Evolutionary conservation across 371 early-diverging fungal species (phyloP).

Genomic region (Rhizopus sp.): DNA sequence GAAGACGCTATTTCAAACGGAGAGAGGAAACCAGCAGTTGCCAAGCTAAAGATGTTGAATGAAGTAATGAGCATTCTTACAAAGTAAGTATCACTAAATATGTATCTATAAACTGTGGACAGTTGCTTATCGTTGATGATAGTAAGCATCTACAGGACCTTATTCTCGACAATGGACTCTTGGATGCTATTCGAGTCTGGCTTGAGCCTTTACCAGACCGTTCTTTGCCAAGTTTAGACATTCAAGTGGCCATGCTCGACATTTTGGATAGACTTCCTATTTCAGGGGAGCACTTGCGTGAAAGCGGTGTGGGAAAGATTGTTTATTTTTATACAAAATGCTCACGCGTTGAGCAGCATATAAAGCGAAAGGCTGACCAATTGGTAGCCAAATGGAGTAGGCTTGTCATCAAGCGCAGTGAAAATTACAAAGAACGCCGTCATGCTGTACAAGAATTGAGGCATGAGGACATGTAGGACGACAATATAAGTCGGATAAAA

Average conservation of each 20-base stretch:
- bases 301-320: slow-evolving; percentile 91
- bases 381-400: slow-evolving; percentile 89
- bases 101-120: background rate
- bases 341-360: slow-evolving; percentile 73
- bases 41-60: slow-evolving; percentile 83
- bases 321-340: slow-evolving; percentile 94
- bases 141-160: slow-evolving; percentile 66
- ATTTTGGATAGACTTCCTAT: slow-evolving; percentile 80
- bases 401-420: slow-evolving; percentile 79
- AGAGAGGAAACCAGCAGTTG: slow-evolving; percentile 74
- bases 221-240: slow-evolving; percentile 90
- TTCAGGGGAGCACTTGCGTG: slow-evolving; percentile 84
- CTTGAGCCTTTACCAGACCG: slow-evolving; percentile 96
- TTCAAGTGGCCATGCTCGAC: slow-evolving; percentile 85
- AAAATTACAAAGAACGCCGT: slow-evolving; percentile 73
- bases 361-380: slow-evolving; percentile 80
- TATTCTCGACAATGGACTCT: slow-evolving; percentile 85
- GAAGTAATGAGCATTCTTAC: slow-evolving; percentile 67
- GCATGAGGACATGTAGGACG: slow-evolving; percentile 43
- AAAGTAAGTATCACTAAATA: slow-evolving; percentile 52
- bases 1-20: slow-evolving; percentile 78
- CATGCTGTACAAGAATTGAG: slow-evolving; percentile 38
- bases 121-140: background rate
- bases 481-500: background rate
- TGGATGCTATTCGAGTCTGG: slow-evolving; percentile 91